Conservation (phyloP, 2,329 filamentous ascomycete species). For the Epichloe elymi region DNA sequence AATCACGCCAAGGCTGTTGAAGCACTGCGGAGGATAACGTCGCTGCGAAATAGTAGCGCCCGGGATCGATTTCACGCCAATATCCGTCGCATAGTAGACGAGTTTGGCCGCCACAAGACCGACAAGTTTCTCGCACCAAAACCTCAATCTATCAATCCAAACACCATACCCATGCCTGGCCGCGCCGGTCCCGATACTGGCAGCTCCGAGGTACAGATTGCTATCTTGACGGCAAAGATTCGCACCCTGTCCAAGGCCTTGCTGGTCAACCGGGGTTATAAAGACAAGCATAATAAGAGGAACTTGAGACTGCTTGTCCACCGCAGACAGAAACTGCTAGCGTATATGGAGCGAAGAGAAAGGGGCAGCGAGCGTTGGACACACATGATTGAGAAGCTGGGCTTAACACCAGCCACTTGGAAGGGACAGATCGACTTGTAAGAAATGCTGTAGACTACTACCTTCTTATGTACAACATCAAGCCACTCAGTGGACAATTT, state of each 20-base stretch:
- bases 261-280: slow-evolving; percentile 52
- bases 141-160: slow-evolving; percentile 31
- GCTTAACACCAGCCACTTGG: slow-evolving; percentile 79
- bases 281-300: slow-evolving; percentile 89
- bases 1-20: slow-evolving; percentile 55
- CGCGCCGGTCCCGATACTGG: slow-evolving; percentile 88
- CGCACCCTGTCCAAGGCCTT: slow-evolving; percentile 62
- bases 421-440: slow-evolving; percentile 62
- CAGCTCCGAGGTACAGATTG: slow-evolving; percentile 93
- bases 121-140: slow-evolving; percentile 56
- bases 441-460: slow-evolving; percentile 28
- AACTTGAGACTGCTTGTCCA: slow-evolving; percentile 80
- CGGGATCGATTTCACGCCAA: slow-evolving; percentile 73
- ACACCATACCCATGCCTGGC: slow-evolving; percentile 25
- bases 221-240: slow-evolving; percentile 91
- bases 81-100: slow-evolving; percentile 69
- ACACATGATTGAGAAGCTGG: slow-evolving; percentile 70
- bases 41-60: slow-evolving; percentile 61
- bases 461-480: slow-evolving; percentile 37
- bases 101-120: slow-evolving; percentile 84
- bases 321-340: slow-evolving; percentile 73
- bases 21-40: slow-evolving; percentile 68
- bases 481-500: slow-evolving; percentile 11
- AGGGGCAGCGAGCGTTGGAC: slow-evolving; percentile 83
- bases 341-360: slow-evolving; percentile 80